Conservation (phyloP, 192 early-diverging fungal species). For the Mortierella claussenii region DNA sequence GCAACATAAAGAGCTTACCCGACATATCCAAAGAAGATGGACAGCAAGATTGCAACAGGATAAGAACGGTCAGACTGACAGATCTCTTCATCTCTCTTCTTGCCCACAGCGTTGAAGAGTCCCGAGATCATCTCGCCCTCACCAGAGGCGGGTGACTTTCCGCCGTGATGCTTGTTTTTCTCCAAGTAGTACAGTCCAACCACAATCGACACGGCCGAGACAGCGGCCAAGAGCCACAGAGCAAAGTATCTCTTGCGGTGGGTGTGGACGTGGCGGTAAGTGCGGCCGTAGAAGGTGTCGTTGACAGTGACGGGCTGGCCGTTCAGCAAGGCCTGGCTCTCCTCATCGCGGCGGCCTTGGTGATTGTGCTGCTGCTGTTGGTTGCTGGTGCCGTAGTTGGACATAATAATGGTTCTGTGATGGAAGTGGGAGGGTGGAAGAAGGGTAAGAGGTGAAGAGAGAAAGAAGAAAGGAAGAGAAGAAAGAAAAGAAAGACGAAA, state of each 20-base stretch:
- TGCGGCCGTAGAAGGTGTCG: slow-evolving; percentile 50
- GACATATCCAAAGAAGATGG: slow-evolving; percentile 65
- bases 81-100: slow-evolving; percentile 19
- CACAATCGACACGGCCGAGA: slow-evolving; percentile 35
- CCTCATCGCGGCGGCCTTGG: slow-evolving; percentile 41
- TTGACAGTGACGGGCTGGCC: slow-evolving; percentile 17
- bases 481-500: slow-evolving; percentile 6
- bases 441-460: slow-evolving; percentile 1
- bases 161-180: slow-evolving; percentile 23
- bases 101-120: slow-evolving; percentile 12
- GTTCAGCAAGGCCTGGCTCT: slow-evolving; percentile 39
- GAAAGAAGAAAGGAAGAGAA: slow-evolving; percentile 2
- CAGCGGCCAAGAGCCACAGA: slow-evolving; percentile 40
- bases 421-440: not conserved
- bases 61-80: slow-evolving; percentile 64
- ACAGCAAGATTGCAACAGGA: slow-evolving; percentile 60
- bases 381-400: slow-evolving; percentile 48
- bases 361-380: slow-evolving; percentile 16
- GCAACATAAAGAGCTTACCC: slow-evolving; percentile 45
- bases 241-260: slow-evolving; percentile 53
- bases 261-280: slow-evolving; percentile 42
- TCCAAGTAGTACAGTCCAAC: slow-evolving; percentile 43
- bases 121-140: slow-evolving; percentile 6
- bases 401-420: slow-evolving; percentile 14
- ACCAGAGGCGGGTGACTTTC: slow-evolving; percentile 10